Percentiles rank a stretch among this genome's conserved stretches.
These are phyloP conservation scores for Lophiostoma macrostomum DNA, from an alignment of 495 filamentous ascomycete genomes.

Conservation along the genomic window DNA sequence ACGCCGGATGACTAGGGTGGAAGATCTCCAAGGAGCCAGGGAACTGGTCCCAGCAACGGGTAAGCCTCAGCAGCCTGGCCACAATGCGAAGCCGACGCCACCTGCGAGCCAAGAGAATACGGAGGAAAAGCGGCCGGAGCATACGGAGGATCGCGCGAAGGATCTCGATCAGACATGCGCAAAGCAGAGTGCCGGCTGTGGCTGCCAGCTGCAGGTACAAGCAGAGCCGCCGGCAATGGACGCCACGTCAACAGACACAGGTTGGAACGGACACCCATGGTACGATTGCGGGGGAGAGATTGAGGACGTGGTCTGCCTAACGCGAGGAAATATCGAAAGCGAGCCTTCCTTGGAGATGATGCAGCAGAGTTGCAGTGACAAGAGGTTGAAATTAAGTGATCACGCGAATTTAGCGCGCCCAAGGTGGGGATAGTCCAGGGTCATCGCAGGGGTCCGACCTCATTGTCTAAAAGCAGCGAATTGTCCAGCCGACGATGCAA, in stretches of 20 bases:
- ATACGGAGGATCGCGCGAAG: no score
- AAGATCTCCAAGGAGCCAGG: constrained; percentile 14
- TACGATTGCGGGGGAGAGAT: constrained; percentile 14
- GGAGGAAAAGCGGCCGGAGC: background rate
- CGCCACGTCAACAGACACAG: constrained; percentile 15
- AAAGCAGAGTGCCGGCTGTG: no score
- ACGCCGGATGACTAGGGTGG: constrained; percentile 7
- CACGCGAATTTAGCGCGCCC: constrained; percentile 30
- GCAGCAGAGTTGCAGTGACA: no score
- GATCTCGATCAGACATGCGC: background rate
- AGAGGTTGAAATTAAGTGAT: constrained; percentile 34
- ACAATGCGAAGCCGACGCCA: background rate
- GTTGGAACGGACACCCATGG: background rate
- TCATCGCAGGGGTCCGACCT: constrained; percentile 11
- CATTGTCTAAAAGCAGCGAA: constrained; percentile 20
- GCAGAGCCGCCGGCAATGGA: constrained; percentile 11
- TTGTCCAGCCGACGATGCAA: background rate
- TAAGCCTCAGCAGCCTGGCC: constrained; percentile 6
- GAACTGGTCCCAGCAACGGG: constrained; percentile 16
- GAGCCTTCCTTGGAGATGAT: constrained; percentile 15
- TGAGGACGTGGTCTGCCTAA: no score
- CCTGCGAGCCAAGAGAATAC: constrained; percentile 9
- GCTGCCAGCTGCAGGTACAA: no score
- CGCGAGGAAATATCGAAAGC: constrained; percentile 1
- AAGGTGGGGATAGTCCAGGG: constrained; percentile 15